Conservation (phyloP, 768 basidiomycete species). For the Suillus clintonianus region DNA sequence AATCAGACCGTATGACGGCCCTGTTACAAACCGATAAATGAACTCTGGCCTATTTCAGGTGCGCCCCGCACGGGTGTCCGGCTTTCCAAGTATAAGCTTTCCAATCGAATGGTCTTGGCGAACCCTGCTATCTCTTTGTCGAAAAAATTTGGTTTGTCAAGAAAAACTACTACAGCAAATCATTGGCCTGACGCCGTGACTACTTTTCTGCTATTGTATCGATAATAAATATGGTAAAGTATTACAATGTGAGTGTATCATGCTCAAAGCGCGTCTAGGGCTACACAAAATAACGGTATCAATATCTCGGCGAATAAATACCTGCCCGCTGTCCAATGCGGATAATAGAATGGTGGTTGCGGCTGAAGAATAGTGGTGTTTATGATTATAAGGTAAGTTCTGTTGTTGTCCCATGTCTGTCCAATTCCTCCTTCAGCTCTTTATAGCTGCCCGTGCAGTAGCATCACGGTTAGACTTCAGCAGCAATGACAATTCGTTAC, state of each 20-base stretch:
- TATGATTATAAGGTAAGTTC: slow-evolving; percentile 4
- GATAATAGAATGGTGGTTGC: slow-evolving; percentile 11
- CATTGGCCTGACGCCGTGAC: neutral
- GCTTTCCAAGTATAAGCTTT: neutral
- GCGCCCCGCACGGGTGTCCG: neutral
- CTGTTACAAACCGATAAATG: neutral
- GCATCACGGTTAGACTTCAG: slow-evolving; percentile 91
- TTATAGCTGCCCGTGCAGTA: slow-evolving; percentile 65
- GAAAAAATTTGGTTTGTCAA: neutral
- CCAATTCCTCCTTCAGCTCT: slow-evolving; percentile 27
- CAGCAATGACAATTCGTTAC: slow-evolving; percentile 77
- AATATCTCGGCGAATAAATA: slow-evolving; percentile 26
- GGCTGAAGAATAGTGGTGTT: slow-evolving; percentile 10
- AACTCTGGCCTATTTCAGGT: neutral
- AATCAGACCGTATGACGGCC: no score
- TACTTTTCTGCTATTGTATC: neutral
- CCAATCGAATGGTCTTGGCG: neutral
- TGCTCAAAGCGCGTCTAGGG: slow-evolving; percentile 17
- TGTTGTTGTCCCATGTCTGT: neutral
- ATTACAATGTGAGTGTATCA: slow-evolving; percentile 18
- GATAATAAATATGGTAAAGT: slow-evolving; percentile 3
- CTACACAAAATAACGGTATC: slow-evolving; percentile 23
- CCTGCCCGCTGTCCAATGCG: neutral
- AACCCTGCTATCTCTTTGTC: neutral
- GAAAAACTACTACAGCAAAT: neutral